Evolutionary conservation across 805 yeast genomes (phyloP), one percentile per base, ranked within the genome.

Genomic region (Ogataea thermomethanolica): DNA sequence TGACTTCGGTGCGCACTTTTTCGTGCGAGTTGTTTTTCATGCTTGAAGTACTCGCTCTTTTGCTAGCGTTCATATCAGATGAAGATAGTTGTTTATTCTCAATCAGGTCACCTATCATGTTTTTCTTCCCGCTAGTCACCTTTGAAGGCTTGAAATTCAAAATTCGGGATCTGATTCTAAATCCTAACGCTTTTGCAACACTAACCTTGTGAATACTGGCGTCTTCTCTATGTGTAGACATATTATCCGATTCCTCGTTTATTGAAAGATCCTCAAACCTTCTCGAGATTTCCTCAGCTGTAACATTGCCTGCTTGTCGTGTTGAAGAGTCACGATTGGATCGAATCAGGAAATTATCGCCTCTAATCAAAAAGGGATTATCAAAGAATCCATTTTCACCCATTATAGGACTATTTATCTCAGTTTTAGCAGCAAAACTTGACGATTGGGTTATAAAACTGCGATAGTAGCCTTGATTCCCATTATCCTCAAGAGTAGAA

Each of bases 121-220:
- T 37, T 10, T 44, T 42, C 34, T 34, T 43, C 6, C 40, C 15
- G 15, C 31, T 46, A 7, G 49, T 25, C 8, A 48, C 39, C 31
- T 41, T 55, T 6, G 46, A 35, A 2, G 64, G 58, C n/a, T 45
- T 55, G 14, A 61, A 60, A 23, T 56, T 64, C 28, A 74, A 58
- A 1, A 78, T 76, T 29, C 77, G 57, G 12, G 69, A 58, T 5
- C 55, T 56, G 5, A 60, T 49, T n/a, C 54, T 56, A 37, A 74
- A 65, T 3, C 77, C 74, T 25, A 78, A 56, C 0, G 81, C 81
- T 24, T 64, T 68, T 1, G 81, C 79, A 11, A 78, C 70, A 13
- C 58, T 56, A 5, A 61, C 66, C 31, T 66, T 58, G 33, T 68
- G 71, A 12, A 44, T 37, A 36, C 43, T 45, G 14, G 41, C 30